Conservation (phyloP, 129 eudicot genomes). For the Oenanthe sinensis region DNA sequence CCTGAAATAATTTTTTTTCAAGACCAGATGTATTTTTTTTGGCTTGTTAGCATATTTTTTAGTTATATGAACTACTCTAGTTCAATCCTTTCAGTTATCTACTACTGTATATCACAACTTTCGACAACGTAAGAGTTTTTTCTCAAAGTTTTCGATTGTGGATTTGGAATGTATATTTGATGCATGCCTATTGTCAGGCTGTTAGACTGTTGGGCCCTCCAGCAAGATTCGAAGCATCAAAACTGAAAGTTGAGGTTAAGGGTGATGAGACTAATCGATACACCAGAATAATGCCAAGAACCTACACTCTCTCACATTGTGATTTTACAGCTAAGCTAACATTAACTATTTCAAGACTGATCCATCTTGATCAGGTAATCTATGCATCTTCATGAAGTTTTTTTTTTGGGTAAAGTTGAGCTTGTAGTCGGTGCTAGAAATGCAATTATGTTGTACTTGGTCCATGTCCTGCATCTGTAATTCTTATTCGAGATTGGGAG, state of each 20-base stretch:
- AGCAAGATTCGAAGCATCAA: constrained; percentile 85
- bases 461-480: not conserved
- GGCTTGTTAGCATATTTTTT: not conserved
- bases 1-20: not conserved
- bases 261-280: constrained; percentile 51
- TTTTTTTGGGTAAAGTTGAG: not conserved
- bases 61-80: not conserved
- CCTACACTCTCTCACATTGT: constrained; percentile 84
- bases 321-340: constrained; percentile 91
- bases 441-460: not conserved
- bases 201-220: constrained; percentile 84
- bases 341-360: constrained; percentile 69
- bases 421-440: not conserved
- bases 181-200: constrained; percentile 30
- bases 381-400: not conserved
- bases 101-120: not conserved
- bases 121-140: not conserved
- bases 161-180: not conserved
- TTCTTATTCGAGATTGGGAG: not conserved
- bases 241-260: constrained; percentile 59
- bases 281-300: constrained; percentile 65
- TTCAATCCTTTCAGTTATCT: not conserved
- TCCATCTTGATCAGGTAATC: constrained; percentile 64
- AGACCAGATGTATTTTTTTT: not conserved
- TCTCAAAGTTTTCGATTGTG: not conserved